A percentile compares a stretch with the other conserved stretches of the same genome.
phyloP scores from a whole-genome alignment of 2,329 filamentous ascomycete species.

The Aspergillus caelatus region DNA sequence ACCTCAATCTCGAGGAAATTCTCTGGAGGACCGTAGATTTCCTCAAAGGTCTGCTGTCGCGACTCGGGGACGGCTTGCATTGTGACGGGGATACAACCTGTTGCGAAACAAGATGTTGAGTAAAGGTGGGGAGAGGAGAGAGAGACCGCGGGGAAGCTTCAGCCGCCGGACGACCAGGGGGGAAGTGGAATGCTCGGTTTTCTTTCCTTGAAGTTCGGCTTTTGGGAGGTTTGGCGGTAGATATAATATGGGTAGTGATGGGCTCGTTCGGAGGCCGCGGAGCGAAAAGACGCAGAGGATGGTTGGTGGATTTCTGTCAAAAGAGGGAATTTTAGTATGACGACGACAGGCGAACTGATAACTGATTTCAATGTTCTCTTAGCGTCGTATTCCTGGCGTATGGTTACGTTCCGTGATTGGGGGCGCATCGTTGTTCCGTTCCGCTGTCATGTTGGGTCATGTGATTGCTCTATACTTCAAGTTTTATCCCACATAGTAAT shows the following conservation, averaged over 20 bases:
- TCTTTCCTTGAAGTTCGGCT: not conserved
- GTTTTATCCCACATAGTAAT: too few relatives aligned
- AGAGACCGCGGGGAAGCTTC: conserved; percentile 15
- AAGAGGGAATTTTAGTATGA: not conserved
- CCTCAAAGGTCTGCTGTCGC: conserved; percentile 93
- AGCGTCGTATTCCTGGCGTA: not conserved
- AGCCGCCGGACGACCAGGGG: not conserved
- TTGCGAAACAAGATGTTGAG: not conserved
- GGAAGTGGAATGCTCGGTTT: not conserved
- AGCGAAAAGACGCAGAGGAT: not conserved
- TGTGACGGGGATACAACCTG: conserved; percentile 21
- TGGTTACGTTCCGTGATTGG: not conserved
- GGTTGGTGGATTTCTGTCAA: not conserved
- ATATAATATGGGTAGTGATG: not conserved
- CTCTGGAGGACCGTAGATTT: conserved; percentile 97
- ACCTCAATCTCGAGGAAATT: conserved; percentile 99
- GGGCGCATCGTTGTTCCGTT: too few relatives aligned
- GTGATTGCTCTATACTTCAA: not conserved
- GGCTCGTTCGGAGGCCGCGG: not conserved
- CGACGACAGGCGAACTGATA: not conserved
- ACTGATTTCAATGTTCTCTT: not conserved
- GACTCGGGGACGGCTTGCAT: conserved; percentile 69
- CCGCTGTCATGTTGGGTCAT: not conserved
- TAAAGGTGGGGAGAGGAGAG: conserved; percentile 2
- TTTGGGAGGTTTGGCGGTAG: not conserved